Percentiles rank a stretch among this genome's conserved stretches.
Evolutionary conservation across 768 basidiomycete genomes (phyloP).

Genomic region (Hygrophoropsis aurantiaca): DNA sequence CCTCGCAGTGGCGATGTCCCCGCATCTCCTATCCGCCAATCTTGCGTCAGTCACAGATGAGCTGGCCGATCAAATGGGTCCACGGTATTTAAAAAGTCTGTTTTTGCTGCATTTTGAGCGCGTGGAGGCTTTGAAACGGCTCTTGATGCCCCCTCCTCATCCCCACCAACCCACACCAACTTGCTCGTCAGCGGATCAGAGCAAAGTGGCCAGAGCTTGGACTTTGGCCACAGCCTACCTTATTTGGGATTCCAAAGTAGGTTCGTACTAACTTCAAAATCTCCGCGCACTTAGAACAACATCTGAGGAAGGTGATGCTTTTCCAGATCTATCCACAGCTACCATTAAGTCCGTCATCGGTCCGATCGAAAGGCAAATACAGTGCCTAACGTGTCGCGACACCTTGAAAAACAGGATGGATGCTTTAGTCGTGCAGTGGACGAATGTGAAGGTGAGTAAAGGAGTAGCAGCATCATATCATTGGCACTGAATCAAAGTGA

Average conservation of each 20-base stretch:
- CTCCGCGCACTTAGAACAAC: too few species aligned
- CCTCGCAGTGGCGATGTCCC: conserved; percentile 39
- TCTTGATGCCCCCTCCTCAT: conserved; percentile 26
- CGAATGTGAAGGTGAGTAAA: too few species aligned
- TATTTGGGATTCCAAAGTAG: conserved; percentile 27
- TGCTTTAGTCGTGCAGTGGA: too few species aligned
- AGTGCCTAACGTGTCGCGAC: too few species aligned
- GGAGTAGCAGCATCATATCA: too few species aligned
- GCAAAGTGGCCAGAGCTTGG: conserved; percentile 27
- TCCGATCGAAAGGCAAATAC: too few species aligned
- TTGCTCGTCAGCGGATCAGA: conserved; percentile 16
- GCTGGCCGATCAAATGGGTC: conserved; percentile 37
- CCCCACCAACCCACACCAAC: conserved; percentile 16
- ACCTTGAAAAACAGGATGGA: too few species aligned
- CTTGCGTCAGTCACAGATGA: conserved; percentile 37
- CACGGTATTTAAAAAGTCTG: conserved; percentile 42
- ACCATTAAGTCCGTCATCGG: too few species aligned
- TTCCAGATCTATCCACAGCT: too few species aligned
- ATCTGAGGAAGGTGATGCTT: not conserved
- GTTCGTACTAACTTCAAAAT: conserved; percentile 9
- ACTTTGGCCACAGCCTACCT: conserved; percentile 25
- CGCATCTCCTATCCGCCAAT: conserved; percentile 36
- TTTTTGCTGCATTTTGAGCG: conserved; percentile 38
- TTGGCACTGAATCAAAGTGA: too few species aligned
- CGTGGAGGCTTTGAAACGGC: conserved; percentile 31